Evolutionary conservation across 129 eudicot genomes (phyloP).

Genomic region (Centrapalus pauciflorus): DNA sequence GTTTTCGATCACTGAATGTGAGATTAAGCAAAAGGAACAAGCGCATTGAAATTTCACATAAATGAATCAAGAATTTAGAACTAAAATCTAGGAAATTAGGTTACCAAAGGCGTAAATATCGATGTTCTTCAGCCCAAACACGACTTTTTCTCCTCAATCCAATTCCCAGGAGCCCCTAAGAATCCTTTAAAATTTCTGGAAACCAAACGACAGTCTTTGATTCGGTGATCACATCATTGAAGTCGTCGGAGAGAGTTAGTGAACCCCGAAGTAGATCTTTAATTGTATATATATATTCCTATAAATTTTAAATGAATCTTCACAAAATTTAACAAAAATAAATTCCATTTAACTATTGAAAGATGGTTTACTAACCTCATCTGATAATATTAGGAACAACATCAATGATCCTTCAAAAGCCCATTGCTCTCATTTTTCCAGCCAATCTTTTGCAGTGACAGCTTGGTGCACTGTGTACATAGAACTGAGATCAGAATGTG

Average conservation of each 20-base stretch:
- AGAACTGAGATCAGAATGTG: too few relatives aligned
- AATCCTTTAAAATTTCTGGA: constrained; percentile 52
- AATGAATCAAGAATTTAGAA: neutral
- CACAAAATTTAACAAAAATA: too few relatives aligned
- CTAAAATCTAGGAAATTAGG: neutral
- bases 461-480: too few relatives aligned
- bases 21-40: neutral
- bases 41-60: neutral
- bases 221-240: constrained; percentile 43
- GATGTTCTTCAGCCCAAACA: constrained; percentile 83
- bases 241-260: constrained; percentile 52
- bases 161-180: constrained; percentile 73
- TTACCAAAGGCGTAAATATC: constrained; percentile 96
- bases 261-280: too few relatives aligned
- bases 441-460: too few relatives aligned
- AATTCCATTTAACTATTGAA: too few relatives aligned
- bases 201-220: constrained; percentile 61
- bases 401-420: too few relatives aligned
- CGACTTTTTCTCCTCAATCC: constrained; percentile 72
- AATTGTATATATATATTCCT: too few relatives aligned
- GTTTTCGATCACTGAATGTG: constrained; percentile 4
- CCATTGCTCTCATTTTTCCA: too few relatives aligned
- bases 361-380: too few relatives aligned
- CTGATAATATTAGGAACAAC: too few relatives aligned
- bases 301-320: too few relatives aligned